phyloP scores from a whole-genome alignment of 1,284 basidiomycete genomes.

The Ceratobasidium sp. region DNA sequence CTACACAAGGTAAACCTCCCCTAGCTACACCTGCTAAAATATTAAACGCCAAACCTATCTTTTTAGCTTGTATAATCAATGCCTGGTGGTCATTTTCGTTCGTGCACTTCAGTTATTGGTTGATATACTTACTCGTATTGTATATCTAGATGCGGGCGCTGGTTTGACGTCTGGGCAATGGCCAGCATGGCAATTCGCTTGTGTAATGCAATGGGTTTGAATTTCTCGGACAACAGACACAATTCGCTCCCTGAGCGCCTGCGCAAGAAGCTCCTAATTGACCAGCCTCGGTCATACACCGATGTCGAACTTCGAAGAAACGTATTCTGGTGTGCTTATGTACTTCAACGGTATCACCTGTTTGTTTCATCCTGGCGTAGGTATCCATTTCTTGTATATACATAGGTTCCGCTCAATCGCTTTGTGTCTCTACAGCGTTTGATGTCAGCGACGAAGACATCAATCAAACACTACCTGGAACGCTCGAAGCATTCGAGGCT shows the following conservation, averaged over 20 bases:
- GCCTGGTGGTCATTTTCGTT: slow-evolving; percentile 41
- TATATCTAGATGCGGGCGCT: slow-evolving; percentile 19
- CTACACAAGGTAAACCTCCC: slow-evolving; percentile 13
- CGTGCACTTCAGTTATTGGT: background rate
- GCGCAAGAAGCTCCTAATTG: slow-evolving; percentile 26
- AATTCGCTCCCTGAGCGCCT: slow-evolving; percentile 16
- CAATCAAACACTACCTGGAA: slow-evolving; percentile 46
- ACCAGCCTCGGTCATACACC: slow-evolving; percentile 1
- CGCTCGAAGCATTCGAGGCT: slow-evolving; percentile 28
- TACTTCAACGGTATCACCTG: slow-evolving; percentile 24
- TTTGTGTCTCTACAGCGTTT: background rate
- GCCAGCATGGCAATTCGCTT: slow-evolving; percentile 12
- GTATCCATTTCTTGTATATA: background rate
- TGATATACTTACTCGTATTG: background rate
- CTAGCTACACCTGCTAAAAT: background rate
- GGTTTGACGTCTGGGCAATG: slow-evolving; percentile 26
- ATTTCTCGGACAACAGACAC: slow-evolving; percentile 8
- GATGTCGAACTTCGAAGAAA: slow-evolving; percentile 43
- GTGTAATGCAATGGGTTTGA: slow-evolving; percentile 18
- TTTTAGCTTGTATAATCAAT: slow-evolving; percentile 21
- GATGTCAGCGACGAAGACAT: slow-evolving; percentile 48
- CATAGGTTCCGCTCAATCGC: no score
- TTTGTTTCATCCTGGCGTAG: slow-evolving; percentile 19
- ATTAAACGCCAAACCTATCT: background rate
- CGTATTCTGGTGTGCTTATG: slow-evolving; percentile 44